These are phyloP conservation scores for Pseudogymnoascus sp. DNA, from an alignment of 2,329 filamentous ascomycete species.

Conservation along the genomic window DNA sequence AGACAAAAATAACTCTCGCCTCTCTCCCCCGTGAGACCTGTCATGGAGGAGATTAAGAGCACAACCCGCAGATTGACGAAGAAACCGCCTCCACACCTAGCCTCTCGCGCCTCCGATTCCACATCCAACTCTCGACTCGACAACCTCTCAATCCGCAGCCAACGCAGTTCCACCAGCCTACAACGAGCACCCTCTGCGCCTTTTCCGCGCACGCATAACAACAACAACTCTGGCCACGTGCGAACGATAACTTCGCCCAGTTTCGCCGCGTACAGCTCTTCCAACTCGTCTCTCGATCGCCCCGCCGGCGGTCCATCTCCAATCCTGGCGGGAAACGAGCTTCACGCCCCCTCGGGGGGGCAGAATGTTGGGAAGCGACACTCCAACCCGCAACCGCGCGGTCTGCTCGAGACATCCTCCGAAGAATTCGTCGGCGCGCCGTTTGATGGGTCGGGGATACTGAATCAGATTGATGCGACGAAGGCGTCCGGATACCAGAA, in stretches of 20 bases:
- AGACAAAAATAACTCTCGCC: background rate
- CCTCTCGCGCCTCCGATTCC: conserved; percentile 43
- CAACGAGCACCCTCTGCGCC: conserved; percentile 52
- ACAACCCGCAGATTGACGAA: conserved; percentile 53
- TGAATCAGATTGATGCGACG: conserved; percentile 49
- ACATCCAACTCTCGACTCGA: conserved; percentile 34
- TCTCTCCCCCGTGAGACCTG: conserved; percentile 10
- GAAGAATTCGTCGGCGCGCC: conserved; percentile 58
- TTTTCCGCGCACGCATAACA: conserved; percentile 26
- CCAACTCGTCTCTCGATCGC: conserved; percentile 28
- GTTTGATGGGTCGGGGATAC: conserved; percentile 55
- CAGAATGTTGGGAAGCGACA: conserved; percentile 23
- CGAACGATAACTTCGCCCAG: conserved; percentile 37
- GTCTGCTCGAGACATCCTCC: conserved; percentile 38
- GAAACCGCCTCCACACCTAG: conserved; percentile 41
- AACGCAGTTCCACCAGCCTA: conserved; percentile 56
- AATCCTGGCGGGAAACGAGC: conserved; percentile 22
- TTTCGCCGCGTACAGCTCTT: conserved; percentile 36
- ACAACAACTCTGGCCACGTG: conserved; percentile 23
- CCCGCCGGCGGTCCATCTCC: conserved; percentile 24
- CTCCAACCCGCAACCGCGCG: conserved; percentile 30
- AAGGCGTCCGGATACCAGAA: conserved; percentile 27
- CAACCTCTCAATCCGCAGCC: conserved; percentile 50
- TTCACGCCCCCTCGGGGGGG: conserved; percentile 16
- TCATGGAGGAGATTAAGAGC: conserved; percentile 25